A percentile compares a stretch with the other conserved stretches of the same genome.
phyloP scores from a whole-genome alignment of 176 grass and related monocot genomes.

The Musa troglodytarum region DNA sequence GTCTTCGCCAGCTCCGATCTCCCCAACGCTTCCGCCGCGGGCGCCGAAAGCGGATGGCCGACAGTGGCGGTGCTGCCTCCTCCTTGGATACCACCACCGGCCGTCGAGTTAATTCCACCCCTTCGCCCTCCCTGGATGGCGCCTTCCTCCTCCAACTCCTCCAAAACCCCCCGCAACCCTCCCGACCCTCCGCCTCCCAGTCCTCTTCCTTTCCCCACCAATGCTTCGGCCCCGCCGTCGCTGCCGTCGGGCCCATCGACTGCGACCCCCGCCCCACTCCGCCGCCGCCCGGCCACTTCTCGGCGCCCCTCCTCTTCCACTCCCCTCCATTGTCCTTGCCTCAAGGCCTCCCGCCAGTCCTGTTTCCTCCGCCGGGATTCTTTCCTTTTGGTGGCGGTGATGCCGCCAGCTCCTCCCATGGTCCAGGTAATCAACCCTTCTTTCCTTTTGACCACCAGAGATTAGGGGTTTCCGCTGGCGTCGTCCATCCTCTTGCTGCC shows the following conservation, averaged over 20 bases:
- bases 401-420: background rate
- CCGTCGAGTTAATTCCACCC: slow-evolving; percentile 8
- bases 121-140: slow-evolving; percentile 28
- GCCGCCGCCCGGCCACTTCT: background rate
- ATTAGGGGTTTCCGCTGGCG: slow-evolving; percentile 9
- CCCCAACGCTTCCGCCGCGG: too few relatives aligned
- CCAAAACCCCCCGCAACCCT: slow-evolving; percentile 38
- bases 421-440: slow-evolving; percentile 11
- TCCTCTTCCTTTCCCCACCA: slow-evolving; percentile 6
- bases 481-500: slow-evolving; percentile 8
- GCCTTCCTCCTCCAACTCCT: slow-evolving; percentile 56
- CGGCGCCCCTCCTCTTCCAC: slow-evolving; percentile 25
- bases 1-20: too few relatives aligned
- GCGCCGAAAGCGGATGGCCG: slow-evolving; percentile 1
- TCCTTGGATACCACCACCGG: slow-evolving; percentile 25
- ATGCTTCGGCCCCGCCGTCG: slow-evolving; percentile 41
- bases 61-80: background rate
- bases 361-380: slow-evolving; percentile 19
- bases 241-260: slow-evolving; percentile 32
- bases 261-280: background rate
- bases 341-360: slow-evolving; percentile 17
- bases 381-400: background rate
- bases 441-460: slow-evolving; percentile 23
- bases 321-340: background rate
- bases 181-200: background rate